phyloP scores from a whole-genome alignment of 1,139 yeast species.

The Candida mesenterica region DNA sequence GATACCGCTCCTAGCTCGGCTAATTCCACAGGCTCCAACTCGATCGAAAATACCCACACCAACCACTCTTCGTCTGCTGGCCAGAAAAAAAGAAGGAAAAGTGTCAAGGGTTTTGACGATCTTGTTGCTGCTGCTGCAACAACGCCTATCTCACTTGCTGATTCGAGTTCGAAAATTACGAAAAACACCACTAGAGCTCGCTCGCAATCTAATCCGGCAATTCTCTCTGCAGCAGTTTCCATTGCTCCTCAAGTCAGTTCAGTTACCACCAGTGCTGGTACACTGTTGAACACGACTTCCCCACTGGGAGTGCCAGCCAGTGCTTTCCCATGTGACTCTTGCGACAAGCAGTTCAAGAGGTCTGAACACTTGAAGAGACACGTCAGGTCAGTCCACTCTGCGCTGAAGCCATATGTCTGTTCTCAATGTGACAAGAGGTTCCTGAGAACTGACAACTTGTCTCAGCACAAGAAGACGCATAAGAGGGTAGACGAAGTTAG shows the following conservation, averaged over 20 bases:
- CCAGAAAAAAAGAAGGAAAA: constrained; percentile 16
- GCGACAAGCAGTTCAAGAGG: constrained; percentile 47
- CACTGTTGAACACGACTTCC: neutral
- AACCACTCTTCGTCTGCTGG: constrained; percentile 10
- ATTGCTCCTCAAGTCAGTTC: constrained; percentile 4
- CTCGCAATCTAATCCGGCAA: constrained; percentile 8
- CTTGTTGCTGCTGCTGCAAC: constrained; percentile 1
- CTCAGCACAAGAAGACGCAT: constrained; percentile 51
- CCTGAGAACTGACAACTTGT: constrained; percentile 46
- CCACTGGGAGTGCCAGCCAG: neutral
- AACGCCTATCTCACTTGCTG: neutral
- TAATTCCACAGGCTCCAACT: neutral
- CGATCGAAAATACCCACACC: neutral
- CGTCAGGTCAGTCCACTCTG: constrained; percentile 48
- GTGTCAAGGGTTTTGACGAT: constrained; percentile 7
- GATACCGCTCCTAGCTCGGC: neutral
- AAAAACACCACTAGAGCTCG: constrained; percentile 8
- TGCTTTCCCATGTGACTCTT: constrained; percentile 45
- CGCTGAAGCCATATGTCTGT: constrained; percentile 49
- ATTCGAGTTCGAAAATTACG: neutral
- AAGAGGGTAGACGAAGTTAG: constrained; percentile 14
- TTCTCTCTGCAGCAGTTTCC: constrained; percentile 1
- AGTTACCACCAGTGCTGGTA: neutral
- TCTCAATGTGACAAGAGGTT: constrained; percentile 50
- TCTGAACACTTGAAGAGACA: constrained; percentile 51